These are phyloP conservation scores for Nemania sp. DNA, from an alignment of 2,329 filamentous ascomycete species.

Conservation along the genomic window DNA sequence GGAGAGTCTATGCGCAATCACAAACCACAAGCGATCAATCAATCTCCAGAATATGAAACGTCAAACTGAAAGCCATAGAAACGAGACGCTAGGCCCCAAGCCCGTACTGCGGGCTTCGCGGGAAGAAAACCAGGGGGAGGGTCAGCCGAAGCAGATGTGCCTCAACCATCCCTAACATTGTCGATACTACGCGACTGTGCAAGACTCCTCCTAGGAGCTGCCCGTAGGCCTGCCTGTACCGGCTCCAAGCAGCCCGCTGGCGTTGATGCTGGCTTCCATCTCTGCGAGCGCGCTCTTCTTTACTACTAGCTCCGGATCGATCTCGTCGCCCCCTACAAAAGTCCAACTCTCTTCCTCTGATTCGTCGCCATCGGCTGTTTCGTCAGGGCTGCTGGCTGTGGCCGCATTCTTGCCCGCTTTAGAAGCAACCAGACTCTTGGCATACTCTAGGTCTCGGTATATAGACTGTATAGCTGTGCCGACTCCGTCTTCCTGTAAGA, in stretches of 20 bases:
- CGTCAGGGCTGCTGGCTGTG: constrained; percentile 49
- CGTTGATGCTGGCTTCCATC: constrained; percentile 42
- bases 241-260: constrained; percentile 37
- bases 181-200: constrained; percentile 44
- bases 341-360: constrained; percentile 91
- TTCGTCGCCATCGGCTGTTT: constrained; percentile 60
- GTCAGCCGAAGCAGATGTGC: constrained; percentile 28
- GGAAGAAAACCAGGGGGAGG: background rate
- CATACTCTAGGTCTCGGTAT: constrained; percentile 95
- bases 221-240: constrained; percentile 21
- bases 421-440: constrained; percentile 81
- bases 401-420: constrained; percentile 65
- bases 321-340: constrained; percentile 73
- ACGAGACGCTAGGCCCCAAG: background rate
- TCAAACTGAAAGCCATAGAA: background rate
- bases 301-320: constrained; percentile 49
- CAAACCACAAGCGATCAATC: constrained; percentile 21
- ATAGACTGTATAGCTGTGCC: constrained; percentile 89
- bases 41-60: constrained; percentile 11
- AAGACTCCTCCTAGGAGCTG: constrained; percentile 45
- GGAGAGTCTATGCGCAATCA: constrained; percentile 32
- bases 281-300: constrained; percentile 48
- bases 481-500: constrained; percentile 86
- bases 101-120: constrained; percentile 1
- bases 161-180: constrained; percentile 36